Base-by-base conservation (phyloP, 805 yeast genomes). In the Lachancea mirantina region DNA sequence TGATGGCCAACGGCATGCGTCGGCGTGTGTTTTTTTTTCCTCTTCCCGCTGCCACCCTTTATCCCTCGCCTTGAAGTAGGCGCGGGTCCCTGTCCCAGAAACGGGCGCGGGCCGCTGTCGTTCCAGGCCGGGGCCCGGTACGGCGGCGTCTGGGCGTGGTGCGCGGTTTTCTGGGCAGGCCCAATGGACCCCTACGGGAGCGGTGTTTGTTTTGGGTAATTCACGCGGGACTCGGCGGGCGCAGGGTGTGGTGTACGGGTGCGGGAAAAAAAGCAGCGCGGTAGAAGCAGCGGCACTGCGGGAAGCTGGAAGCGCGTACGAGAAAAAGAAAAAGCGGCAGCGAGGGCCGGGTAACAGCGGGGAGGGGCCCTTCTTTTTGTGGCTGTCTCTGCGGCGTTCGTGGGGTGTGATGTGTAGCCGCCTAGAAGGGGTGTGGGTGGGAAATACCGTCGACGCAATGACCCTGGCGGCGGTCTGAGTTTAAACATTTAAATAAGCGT, bases 151-250 rank as follows among this genome's bases (percentile, higher is more conserved):
- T 10, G 21, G 8, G 21, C 29, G 21, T 13, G 29, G n/a, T 9
- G 27, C 27, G 27, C n/a, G 27, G 9, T 8, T 24, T 22, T 29
- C 23, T 27, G 30, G 30, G 29, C 29, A 13, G 11, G 22, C 29
- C 18, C 9, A 19, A 19, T 16, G 19, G 11, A 17, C 14, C 32
- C 7, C 22, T 11, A 8, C 6, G 8, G 23, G 13, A 6, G 22
- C 18, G 22, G 17, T 8, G 17, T 15, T 8, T n/a, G 8, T 27
- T 15, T 6, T 16, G 35, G 16, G 10, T 16, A 26, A 14, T 9
- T 32, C 32, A 22, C 36, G 21, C 23, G 24, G 28, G 33, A 19
- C 14, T 20, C 9, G 19, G 25, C 26, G 11, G 29, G 23, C 18
- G 28, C 20, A 29, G 24, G 19, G 26, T 19, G 8, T 20, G 20